Evolutionary conservation across 371 early-diverging fungal species (phyloP), one percentile per base, ranked within the genome.

Genomic region (Circinella umbellata): DNA sequence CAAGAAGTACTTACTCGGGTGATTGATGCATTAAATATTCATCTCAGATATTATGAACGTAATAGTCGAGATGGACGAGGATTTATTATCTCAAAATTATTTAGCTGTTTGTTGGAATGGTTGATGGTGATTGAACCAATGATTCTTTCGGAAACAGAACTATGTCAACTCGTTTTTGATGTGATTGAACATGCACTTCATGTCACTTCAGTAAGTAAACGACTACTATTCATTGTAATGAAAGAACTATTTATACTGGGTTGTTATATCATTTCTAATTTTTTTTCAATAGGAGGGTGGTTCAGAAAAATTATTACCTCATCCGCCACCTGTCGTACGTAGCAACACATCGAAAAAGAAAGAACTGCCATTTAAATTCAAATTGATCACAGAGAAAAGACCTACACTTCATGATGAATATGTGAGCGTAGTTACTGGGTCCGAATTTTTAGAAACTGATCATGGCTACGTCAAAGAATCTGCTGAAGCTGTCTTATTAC

Each of bases 41-140:
- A 93, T 66, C 66, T 95, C 42, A 82, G 84, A 39, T 73, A 84
- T 54, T 89, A 89, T 59, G 81, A 88, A 70, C 68, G 67, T 46
- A 79, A 80, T 27, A 51, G 72, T 17, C 77, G 79, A 70, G 70
- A 72, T 61, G 80, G 84, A 51, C 78, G 87, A 74, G 86, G 83
- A 0, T 82, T 79, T 17, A 87, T 89, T 38, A 83, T 94, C 4
- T 87, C 90, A 1, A 82, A 89, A 8, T 76, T 94, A 17, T 90
- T 93, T 64, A 87, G 89, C 48, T 91, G 92, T 67, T 68, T 94
- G 15, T 70, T 89, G 11, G 91, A 92, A 57, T 95, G 94, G 96
- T 72, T 94, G 17, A 91, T 94, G 91, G 83, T 81, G 3, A 78
- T 88, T 15, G 89, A 93, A 1, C 75, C 88, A 5, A 78, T 77